Conservation (phyloP, 805 yeast species). For the Candida ponderosae region DNA sequence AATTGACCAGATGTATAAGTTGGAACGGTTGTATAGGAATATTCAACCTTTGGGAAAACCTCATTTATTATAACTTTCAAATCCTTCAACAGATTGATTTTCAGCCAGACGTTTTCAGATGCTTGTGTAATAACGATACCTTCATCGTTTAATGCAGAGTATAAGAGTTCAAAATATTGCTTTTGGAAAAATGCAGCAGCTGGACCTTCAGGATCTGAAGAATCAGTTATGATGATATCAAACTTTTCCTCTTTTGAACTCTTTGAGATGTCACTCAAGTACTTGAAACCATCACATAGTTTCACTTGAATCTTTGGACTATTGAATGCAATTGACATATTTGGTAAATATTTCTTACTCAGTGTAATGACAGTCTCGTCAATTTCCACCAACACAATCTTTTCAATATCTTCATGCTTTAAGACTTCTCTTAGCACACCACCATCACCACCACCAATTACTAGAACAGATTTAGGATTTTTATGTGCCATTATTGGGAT, state of each 20-base stretch:
- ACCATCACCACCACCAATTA: conserved; percentile 98
- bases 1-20: conserved; percentile 96
- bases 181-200: conserved; percentile 91
- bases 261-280: conserved; percentile 74
- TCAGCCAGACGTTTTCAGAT: conserved; percentile 83
- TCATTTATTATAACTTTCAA: conserved; percentile 74
- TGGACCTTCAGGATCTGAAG: conserved; percentile 98
- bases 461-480: conserved; percentile 87
- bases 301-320: conserved; percentile 89
- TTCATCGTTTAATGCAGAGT: conserved; percentile 82
- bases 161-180: conserved; percentile 78
- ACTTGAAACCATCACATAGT: conserved; percentile 97
- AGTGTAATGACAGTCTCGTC: conserved; percentile 89
- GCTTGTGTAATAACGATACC: conserved; percentile 95
- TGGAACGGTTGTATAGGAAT: conserved; percentile 89
- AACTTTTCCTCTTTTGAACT: conserved; percentile 34
- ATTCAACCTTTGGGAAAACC: conserved; percentile 88
- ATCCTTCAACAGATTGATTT: conserved; percentile 73
- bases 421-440: conserved; percentile 94
- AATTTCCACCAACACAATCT: conserved; percentile 88
- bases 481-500: conserved; percentile 90
- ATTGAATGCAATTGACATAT: conserved; percentile 72
- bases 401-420: conserved; percentile 80
- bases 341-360: conserved; percentile 82
- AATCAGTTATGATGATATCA: conserved; percentile 94